Base-by-base conservation (phyloP, 164 flowering plant genomes). In the Stephania yunnanensis region DNA sequence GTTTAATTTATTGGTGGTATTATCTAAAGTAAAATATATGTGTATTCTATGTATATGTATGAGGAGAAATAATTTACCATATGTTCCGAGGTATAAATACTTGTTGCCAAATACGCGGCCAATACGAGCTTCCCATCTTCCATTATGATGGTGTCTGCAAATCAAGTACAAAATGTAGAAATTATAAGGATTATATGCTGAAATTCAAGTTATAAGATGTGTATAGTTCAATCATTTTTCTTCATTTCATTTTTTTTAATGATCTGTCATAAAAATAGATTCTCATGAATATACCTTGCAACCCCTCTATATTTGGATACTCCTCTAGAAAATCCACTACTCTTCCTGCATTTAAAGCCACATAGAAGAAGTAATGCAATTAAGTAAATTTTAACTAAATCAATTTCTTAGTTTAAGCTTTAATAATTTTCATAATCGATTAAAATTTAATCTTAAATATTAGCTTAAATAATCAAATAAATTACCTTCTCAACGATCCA, bases 51-150 rank as follows among this genome's bases (percentile, higher is more conserved):
- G 13, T 48, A 48, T 48, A 12, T 48, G 53, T 48, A 50, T 50
- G 4, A 10, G 13, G 70, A 30, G 44, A 20, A 66, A 67, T 7
- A 12, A 71, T 52, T 78, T 91, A 95, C 98, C 97, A 75, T 89
- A 95, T 55, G 98, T 95, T 71, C 98, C 98, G 46, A 95, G 91
- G 71, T 95, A 95, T 20, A 95, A 93, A 77, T 95, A 95, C 76
- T 95, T 95, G 84, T 93, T 95, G 72, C 99, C 99, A 70, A 90
- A 90, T 1, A 95, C 98, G 79, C 98, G 84, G 46, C 98, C 97
- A 73, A 95, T 95, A 48, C 98, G 88, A 74, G 98, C 98, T 78
- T 95, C 98, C 98, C 98, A 95, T 85, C 95, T 89, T 74, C 98
- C 98, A 84, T 95, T 93, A 75, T 95, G 97, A 74, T 95, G 98